These are phyloP conservation scores for Quercus robur DNA, from an alignment of 306 rosid species.

Conservation along the genomic window DNA sequence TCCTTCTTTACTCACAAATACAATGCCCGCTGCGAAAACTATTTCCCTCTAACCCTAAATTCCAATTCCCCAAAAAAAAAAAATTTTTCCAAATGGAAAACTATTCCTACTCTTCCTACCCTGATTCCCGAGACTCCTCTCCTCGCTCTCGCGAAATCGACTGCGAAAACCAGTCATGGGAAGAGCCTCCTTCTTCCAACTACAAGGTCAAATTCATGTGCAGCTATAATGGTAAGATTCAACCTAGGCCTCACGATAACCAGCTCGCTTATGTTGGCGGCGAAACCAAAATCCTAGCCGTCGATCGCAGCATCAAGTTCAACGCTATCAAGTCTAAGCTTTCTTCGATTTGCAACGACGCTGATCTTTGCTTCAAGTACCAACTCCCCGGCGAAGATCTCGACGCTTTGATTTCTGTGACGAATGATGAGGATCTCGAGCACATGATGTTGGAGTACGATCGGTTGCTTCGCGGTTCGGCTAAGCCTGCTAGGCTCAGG, in stretches of 20 bases:
- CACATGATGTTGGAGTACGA: conserved; percentile 87
- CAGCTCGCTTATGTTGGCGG: conserved; percentile 81
- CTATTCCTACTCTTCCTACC: conserved; percentile 49
- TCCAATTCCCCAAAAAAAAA: neutral
- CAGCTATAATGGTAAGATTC: conserved; percentile 85
- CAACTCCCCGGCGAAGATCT: conserved; percentile 92
- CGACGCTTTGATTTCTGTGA: conserved; percentile 83
- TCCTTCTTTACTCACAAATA: neutral
- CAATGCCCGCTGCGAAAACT: neutral
- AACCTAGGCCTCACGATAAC: conserved; percentile 66
- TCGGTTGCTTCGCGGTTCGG: conserved; percentile 58
- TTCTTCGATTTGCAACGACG: conserved; percentile 36
- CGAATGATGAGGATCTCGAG: conserved; percentile 81
- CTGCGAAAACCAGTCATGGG: conserved; percentile 50
- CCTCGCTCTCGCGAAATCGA: conserved; percentile 74
- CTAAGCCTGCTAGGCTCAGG: conserved; percentile 68
- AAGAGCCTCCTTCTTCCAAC: conserved; percentile 29
- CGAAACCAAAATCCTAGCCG: conserved; percentile 80
- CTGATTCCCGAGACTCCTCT: conserved; percentile 74
- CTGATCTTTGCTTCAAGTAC: conserved; percentile 61
- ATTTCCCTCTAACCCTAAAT: neutral
- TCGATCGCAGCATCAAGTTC: conserved; percentile 63
- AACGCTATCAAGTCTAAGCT: conserved; percentile 48
- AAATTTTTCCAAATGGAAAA: conserved; percentile 45
- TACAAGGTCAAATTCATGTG: conserved; percentile 74